phyloP scores from a whole-genome alignment of 83 land plant species.

The Diphasiastrum complanatum region DNA sequence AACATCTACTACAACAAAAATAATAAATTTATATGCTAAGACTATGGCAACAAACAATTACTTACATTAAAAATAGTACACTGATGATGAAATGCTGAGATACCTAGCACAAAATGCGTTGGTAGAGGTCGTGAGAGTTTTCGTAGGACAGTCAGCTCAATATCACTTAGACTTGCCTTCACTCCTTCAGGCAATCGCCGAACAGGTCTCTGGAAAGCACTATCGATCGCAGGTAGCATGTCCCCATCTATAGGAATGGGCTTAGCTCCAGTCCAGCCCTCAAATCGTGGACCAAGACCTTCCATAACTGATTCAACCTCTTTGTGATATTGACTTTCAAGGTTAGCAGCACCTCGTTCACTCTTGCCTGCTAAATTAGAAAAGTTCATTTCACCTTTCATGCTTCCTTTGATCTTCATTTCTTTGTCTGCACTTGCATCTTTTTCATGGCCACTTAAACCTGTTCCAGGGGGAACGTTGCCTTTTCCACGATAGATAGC shows the following conservation, averaged over 20 bases:
- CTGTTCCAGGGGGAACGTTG: background rate
- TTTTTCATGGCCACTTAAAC: background rate
- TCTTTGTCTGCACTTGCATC: no score
- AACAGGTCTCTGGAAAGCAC: background rate
- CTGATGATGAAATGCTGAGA: no score
- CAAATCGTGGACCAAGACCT: constrained; percentile 14
- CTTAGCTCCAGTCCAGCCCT: constrained; percentile 9
- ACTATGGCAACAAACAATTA: no score
- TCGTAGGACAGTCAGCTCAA: constrained; percentile 6
- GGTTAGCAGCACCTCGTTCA: no score
- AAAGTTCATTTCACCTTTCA: no score
- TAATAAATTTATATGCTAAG: no score
- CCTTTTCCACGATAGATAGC: constrained; percentile 5
- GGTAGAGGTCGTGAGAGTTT: constrained; percentile 3
- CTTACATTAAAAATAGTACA: no score
- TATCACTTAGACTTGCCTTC: background rate
- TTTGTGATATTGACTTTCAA: background rate
- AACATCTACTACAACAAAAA: no score
- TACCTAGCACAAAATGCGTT: constrained; percentile 14
- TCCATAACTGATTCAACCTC: constrained; percentile 12
- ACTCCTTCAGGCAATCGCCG: constrained; percentile 1
- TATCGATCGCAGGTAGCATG: background rate
- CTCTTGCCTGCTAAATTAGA: no score
- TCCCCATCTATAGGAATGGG: constrained; percentile 11
- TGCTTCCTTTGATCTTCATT: background rate